phyloP scores from a whole-genome alignment of 78 protist species.

The Dictyostelium firmibasis region DNA sequence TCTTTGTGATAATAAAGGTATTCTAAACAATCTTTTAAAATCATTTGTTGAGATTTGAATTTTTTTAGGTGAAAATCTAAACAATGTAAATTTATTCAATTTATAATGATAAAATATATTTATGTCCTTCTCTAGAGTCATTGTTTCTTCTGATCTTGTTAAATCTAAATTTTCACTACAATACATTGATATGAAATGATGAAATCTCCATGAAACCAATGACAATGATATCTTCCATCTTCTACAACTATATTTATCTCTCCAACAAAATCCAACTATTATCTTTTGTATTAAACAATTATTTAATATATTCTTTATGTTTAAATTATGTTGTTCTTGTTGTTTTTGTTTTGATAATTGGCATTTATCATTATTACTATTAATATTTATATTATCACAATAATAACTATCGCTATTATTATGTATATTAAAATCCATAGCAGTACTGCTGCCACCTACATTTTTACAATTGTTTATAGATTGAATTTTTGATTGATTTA shows the following conservation, averaged over 20 bases:
- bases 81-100: background rate
- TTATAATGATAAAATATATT: background rate
- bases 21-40: background rate
- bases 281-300: constrained; percentile 11
- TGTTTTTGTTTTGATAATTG: no score
- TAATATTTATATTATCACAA: no score
- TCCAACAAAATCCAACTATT: constrained; percentile 28
- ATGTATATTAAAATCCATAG: background rate
- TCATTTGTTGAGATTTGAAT: background rate
- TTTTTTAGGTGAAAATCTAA: background rate
- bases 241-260: background rate
- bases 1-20: background rate
- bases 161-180: background rate
- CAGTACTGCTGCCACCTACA: background rate
- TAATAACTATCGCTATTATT: background rate
- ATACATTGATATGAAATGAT: background rate
- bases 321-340: background rate
- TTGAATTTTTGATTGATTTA: background rate
- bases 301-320: background rate
- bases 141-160: background rate
- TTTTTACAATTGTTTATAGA: background rate
- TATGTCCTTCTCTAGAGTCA: background rate
- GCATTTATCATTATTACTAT: no score
- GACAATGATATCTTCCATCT: constrained; percentile 25
- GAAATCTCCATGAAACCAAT: constrained; percentile 9